Evolutionary conservation across 176 grass and related monocot species (phyloP), one percentile per base, ranked within the genome.

Genomic region (Avena sativa): DNA sequence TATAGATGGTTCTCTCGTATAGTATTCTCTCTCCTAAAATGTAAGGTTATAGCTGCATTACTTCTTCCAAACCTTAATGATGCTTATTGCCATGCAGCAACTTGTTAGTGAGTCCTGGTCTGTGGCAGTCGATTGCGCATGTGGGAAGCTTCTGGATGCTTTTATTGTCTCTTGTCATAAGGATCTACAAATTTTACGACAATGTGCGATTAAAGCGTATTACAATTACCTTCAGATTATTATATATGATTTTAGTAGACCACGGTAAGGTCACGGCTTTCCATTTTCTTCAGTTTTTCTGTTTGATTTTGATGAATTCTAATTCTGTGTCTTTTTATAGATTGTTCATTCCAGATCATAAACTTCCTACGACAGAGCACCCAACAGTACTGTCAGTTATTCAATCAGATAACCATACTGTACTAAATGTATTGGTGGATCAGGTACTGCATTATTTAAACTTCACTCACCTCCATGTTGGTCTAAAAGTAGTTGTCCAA

Each of bases 381-480:
- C 95, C 89, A 2, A 97, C 95, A 13, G 76, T 83, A 88, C 67
- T 92, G 65, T 91, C 92, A 82, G 91, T 97, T 85, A 81, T 97
- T 53, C 76, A 78, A 17, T 91, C 89, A 11, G 91, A 97, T 77
- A 93, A 81, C 82, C 83, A 91, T 68, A 95, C 88, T 80, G 86
- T 97, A 23, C 46, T 93, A 80, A 97, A 97, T 85, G 95, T 95
- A 71, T 87, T 97, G 85, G 88, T 97, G 17, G 95, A 97, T 88
- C 89, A 91, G 85, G 93, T 97, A 90, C 9, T 13, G 19, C 40
- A n/a, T 43, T 46, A 30, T 69, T 12, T 70, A 47, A 43, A 60
- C 64, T 82, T 76, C 61, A n/a, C 26, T 12, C 63, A 66, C 14
- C 26, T 53, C 51, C 9, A 48, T 10, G 9, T 48, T 48, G 46